phyloP scores from a whole-genome alignment of 2,329 filamentous ascomycete genomes.

The Ascochyta koolunga region DNA sequence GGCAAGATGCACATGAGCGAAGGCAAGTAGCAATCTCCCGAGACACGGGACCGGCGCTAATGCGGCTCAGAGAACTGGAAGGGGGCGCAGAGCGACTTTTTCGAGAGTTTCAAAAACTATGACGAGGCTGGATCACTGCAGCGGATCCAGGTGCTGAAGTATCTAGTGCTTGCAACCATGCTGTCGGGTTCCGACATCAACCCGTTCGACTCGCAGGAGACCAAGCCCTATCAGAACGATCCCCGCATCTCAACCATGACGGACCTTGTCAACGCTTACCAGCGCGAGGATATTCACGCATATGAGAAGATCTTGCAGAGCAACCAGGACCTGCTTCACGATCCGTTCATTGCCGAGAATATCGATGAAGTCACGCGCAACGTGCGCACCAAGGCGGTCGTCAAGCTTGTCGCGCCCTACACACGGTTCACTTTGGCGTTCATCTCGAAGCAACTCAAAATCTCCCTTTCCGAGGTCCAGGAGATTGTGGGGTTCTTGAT shows the following conservation, averaged over 20 bases:
- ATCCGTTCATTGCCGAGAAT: conserved; percentile 97
- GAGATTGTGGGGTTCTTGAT: conserved; percentile 97
- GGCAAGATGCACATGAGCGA: conserved; percentile 99
- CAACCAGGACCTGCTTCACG: conserved; percentile 86
- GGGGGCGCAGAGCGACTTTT: conserved; percentile 95
- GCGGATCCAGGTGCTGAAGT: conserved; percentile 96
- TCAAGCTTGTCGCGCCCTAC: conserved; percentile 94
- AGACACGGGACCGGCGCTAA: conserved; percentile 31
- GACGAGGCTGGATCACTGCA: conserved; percentile 97
- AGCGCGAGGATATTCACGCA: conserved; percentile 88
- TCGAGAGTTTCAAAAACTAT: conserved; percentile 98
- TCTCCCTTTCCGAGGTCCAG: conserved; percentile 83
- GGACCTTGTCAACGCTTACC: conserved; percentile 93
- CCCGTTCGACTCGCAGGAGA: conserved; percentile 97
- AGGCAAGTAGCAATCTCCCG: conserved; percentile 45
- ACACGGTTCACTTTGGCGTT: conserved; percentile 87
- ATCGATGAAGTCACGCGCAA: conserved; percentile 98
- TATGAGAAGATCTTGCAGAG: conserved; percentile 88
- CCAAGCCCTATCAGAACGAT: conserved; percentile 96
- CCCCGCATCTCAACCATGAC: conserved; percentile 97
- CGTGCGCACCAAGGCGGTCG: conserved; percentile 94
- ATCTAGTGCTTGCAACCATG: conserved; percentile 95
- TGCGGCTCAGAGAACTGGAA: conserved; percentile 83
- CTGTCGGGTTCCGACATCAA: conserved; percentile 98
- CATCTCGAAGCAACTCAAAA: conserved; percentile 86